Base-by-base conservation (phyloP, 495 filamentous ascomycete genomes). In the Daldinia bambusicola region DNA sequence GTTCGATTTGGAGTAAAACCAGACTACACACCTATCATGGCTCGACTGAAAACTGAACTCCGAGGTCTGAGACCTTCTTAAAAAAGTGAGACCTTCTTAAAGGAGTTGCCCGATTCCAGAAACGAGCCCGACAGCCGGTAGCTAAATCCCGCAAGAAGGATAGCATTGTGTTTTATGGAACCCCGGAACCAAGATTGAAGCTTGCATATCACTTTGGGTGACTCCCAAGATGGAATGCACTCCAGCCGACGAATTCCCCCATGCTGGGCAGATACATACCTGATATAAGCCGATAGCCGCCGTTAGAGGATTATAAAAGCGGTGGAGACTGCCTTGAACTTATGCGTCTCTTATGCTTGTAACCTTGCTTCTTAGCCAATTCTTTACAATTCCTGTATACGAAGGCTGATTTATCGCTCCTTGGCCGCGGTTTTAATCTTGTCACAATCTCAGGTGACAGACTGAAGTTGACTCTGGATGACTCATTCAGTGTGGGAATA, bases 391-490 rank as follows among this genome's bases (percentile, higher is more conserved):
- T n/a, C 50, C 26, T 53, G 32, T 32, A n/a, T 53, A 26, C 26
- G 26, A 7, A 32, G 13, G 2, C 12, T 61, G 61, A 61, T 55
- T 48, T 18, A 1, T 43, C 34, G 13, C 55, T 37, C 16, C 36
- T 65, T 12, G 30, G 48, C 13, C 61, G 65, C 30, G 66, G 50
- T 60, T 31, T 31, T 12, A 30, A 55, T 30, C 43, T 8, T 2
- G 58, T 70, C 67, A 63, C 67, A 67, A 7, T 66, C 64, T 74
- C 67, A 74, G 71, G 71, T 74, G 71, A 74, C 61, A 36, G 13
- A 51, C 6, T 43, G 9, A 36, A 36, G 9, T 10, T 10, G 13
- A 12, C 43, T 18, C 43, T 18, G 18, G 43, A 48, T 63, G 57
- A 62, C 31, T 63, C 56, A 61, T 55, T 65, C 31, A 4, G 18